Evolutionary conservation across 2,329 filamentous ascomycete species (phyloP).

Genomic region (Clarireedia monteithiana): DNA sequence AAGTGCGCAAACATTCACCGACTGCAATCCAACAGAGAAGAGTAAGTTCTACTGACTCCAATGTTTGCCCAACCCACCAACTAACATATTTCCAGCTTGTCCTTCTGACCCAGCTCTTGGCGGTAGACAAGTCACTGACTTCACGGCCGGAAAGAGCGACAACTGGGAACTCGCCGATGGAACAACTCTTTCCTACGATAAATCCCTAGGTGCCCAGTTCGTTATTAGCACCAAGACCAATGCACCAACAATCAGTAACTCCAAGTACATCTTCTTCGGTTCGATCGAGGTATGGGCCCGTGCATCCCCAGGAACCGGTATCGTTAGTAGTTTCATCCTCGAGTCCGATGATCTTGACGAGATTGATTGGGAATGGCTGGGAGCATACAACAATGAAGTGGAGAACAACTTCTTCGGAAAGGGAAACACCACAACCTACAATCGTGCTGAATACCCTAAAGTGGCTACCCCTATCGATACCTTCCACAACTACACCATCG

Average conservation of each 20-base stretch:
- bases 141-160: constrained; percentile 34
- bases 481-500: constrained; percentile 58
- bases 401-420: constrained; percentile 49
- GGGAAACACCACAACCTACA: constrained; percentile 44
- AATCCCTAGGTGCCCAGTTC: constrained; percentile 39
- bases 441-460: constrained; percentile 35
- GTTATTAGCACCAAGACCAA: constrained; percentile 39
- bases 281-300: constrained; percentile 39
- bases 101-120: constrained; percentile 37
- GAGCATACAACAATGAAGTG: constrained; percentile 28
- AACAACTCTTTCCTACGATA: constrained; percentile 33
- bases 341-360: constrained; percentile 45
- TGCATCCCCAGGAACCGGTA: constrained; percentile 40
- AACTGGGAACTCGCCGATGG: constrained; percentile 50
- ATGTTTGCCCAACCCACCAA: constrained; percentile 15
- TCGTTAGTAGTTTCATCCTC: constrained; percentile 42
- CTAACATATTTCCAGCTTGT: constrained; percentile 27
- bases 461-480: constrained; percentile 29
- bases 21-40: constrained; percentile 8
- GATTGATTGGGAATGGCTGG: constrained; percentile 42
- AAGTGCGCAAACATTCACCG: constrained; percentile 10
- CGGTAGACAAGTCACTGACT: constrained; percentile 34
- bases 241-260: constrained; percentile 38
- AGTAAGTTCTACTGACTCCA: not conserved
- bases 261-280: constrained; percentile 47